phyloP scores from a whole-genome alignment of 176 grass and related monocot species.

The Ensete ventricosum region DNA sequence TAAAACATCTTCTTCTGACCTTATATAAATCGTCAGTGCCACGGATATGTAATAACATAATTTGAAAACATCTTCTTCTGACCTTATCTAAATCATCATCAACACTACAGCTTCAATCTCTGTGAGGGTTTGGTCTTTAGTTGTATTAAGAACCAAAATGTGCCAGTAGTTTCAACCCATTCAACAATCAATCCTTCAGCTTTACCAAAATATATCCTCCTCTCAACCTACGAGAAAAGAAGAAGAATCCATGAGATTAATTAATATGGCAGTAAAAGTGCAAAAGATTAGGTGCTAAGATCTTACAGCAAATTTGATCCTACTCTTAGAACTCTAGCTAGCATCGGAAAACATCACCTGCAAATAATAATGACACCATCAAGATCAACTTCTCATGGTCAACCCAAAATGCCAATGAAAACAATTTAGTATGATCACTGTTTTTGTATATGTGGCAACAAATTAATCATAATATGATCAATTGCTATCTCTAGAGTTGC shows the following conservation, averaged over 20 bases:
- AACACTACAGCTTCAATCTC: too few species aligned
- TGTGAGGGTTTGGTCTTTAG: too few species aligned
- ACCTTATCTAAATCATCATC: too few species aligned
- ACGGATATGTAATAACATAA: too few species aligned
- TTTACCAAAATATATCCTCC: slow-evolving; percentile 86
- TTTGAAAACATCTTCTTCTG: too few species aligned
- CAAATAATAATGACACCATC: slow-evolving; percentile 6
- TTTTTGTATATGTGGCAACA: too few species aligned
- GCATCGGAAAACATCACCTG: slow-evolving; percentile 60
- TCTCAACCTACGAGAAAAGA: slow-evolving; percentile 54
- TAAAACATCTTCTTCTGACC: too few species aligned
- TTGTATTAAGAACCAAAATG: slow-evolving; percentile 66
- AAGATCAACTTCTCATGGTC: not conserved
- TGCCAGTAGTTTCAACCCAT: slow-evolving; percentile 72
- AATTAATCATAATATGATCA: too few species aligned
- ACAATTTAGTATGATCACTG: too few species aligned
- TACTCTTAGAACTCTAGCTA: slow-evolving; percentile 74
- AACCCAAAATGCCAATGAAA: too few species aligned
- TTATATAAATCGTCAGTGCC: too few species aligned
- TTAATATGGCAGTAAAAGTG: not conserved
- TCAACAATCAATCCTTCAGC: slow-evolving; percentile 54
- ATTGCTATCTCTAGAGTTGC: too few species aligned
- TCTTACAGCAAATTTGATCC: slow-evolving; percentile 85
- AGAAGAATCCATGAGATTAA: slow-evolving; percentile 11
- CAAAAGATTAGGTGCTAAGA: not conserved